Base-by-base conservation (phyloP, 352 stramenopile genomes). In the Phytophthora macrochlamydospora region DNA sequence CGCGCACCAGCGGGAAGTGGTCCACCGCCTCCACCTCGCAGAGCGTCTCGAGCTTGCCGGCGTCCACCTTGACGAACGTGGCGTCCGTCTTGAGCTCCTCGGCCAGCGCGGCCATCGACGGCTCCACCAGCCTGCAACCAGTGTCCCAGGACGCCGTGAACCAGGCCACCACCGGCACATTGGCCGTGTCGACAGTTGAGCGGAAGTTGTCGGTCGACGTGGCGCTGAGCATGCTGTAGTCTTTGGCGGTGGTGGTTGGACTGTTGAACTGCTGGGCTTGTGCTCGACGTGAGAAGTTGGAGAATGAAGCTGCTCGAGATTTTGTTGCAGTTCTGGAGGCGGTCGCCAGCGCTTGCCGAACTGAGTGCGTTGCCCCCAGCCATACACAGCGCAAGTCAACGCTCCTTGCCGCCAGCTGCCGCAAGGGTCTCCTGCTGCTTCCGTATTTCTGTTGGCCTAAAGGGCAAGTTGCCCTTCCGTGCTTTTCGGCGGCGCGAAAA, bases 1-100 rank as follows among this genome's bases (percentile, higher is more conserved):
- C 70, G 62, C 85, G 85, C 56, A 94, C 90, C 56, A 79, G 76
- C n/a, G 86, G 86, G 70, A 89, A 91, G 59, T 78, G 85, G 55
- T 90, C 76, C 38, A 94, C 82, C 38, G 90, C 80, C n/a, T 91
- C 61, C 63, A 91, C 83, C 44, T 91, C 79, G 50, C 77, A 81
- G 2, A 94, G 70, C 37, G 81, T 73, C 53, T 91, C 81, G 14
- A 92, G 72, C 51, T 90, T 63, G 28, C 90, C 78, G 7, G 80
- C 81, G 51, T 78, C 78, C 51, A 92, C 71, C 40, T 78, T 79
- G 31, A 79, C 24, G 52, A 92, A 94, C 5, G 53, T 46, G 18
- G 65, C 70, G 29, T 48, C 51, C 13, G 18, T 37, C n/a, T 13
- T 31, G 6, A 74, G 53, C 51, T 93, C 74, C 24, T 84, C 68